Evolutionary conservation across 2,329 filamentous ascomycete genomes (phyloP).

Genomic region (Clonostachys solani): DNA sequence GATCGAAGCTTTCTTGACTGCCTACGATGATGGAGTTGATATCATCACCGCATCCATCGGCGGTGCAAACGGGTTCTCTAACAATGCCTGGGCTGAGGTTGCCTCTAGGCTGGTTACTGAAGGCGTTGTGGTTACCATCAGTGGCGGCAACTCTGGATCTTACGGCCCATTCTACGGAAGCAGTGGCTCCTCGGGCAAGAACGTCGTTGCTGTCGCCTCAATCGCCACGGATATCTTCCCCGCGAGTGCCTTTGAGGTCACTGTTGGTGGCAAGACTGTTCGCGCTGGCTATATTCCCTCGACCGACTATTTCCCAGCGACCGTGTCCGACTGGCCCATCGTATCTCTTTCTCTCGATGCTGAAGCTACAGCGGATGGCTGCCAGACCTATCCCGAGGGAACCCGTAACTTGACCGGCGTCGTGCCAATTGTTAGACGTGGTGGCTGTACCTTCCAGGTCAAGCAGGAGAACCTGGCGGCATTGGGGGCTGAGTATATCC

Average conservation of each 20-base stretch:
- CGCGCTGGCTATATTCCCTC: conserved; percentile 25
- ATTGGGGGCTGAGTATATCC: conserved; percentile 13
- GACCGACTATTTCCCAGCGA: conserved; percentile 21
- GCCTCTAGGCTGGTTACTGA: conserved; percentile 32
- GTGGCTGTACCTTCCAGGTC: conserved; percentile 18
- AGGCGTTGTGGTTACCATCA: conserved; percentile 44
- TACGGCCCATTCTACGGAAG: conserved; percentile 40
- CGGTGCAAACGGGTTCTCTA: conserved; percentile 26
- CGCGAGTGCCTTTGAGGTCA: conserved; percentile 19
- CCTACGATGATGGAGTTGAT: conserved; percentile 30
- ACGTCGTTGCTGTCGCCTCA: conserved; percentile 30
- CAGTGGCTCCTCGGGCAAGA: conserved; percentile 21
- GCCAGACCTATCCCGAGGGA: conserved; percentile 12
- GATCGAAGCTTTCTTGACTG: conserved; percentile 27
- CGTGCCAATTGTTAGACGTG: conserved; percentile 18
- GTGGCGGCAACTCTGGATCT: conserved; percentile 46
- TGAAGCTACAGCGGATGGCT: conserved; percentile 14
- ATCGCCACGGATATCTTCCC: conserved; percentile 22
- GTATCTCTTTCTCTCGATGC: conserved; percentile 17
- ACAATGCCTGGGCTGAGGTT: conserved; percentile 36
- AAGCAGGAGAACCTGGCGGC: conserved; percentile 17
- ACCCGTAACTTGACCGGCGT: conserved; percentile 11
- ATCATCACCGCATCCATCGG: conserved; percentile 37
- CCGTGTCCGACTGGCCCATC: conserved; percentile 26
- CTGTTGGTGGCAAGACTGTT: conserved; percentile 12